Percentiles rank a stretch among this genome's conserved stretches.
Evolutionary conservation across 331 rosid genomes (phyloP).

Genomic region (Pyracantha coccinea): DNA sequence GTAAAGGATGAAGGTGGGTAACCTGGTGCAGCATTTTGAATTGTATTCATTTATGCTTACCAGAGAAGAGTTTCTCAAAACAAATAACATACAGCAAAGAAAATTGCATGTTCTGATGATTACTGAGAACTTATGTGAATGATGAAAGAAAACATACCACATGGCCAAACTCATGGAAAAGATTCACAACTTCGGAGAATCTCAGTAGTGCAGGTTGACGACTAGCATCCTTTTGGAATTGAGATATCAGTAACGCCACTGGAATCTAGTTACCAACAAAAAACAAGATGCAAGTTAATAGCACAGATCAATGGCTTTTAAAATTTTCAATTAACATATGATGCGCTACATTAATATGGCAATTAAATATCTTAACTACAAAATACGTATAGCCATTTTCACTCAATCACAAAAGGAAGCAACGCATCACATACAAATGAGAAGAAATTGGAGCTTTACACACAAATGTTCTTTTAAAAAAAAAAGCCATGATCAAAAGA

Average conservation of each 20-base stretch:
- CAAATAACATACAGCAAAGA: not conserved
- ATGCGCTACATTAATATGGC: not conserved
- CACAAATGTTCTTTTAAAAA: not conserved
- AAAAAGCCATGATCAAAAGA: not conserved
- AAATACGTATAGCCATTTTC: too few species aligned
- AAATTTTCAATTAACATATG: not conserved
- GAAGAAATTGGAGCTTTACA: not conserved
- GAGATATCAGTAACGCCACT: constrained; percentile 66
- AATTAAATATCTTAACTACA: too few species aligned
- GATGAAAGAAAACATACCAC: constrained; percentile 62
- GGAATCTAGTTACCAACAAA: constrained; percentile 52
- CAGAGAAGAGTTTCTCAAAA: not conserved
- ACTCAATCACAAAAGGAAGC: too few species aligned
- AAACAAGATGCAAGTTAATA: not conserved
- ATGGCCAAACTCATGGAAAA: constrained; percentile 96
- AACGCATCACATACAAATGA: not conserved
- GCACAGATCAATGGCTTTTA: not conserved
- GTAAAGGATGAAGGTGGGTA: not conserved
- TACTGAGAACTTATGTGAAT: constrained; percentile 7
- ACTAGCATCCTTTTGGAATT: constrained; percentile 51
- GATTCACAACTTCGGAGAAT: constrained; percentile 87
- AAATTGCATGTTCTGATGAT: not conserved
- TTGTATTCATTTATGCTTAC: not conserved
- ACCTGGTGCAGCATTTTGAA: not conserved
- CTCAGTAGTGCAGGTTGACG: constrained; percentile 60